A percentile compares a stretch with the other conserved stretches of the same genome.
Conservation (phyloP, 371 early-diverging fungal species). For the Fennellomyces sp. region DNA sequence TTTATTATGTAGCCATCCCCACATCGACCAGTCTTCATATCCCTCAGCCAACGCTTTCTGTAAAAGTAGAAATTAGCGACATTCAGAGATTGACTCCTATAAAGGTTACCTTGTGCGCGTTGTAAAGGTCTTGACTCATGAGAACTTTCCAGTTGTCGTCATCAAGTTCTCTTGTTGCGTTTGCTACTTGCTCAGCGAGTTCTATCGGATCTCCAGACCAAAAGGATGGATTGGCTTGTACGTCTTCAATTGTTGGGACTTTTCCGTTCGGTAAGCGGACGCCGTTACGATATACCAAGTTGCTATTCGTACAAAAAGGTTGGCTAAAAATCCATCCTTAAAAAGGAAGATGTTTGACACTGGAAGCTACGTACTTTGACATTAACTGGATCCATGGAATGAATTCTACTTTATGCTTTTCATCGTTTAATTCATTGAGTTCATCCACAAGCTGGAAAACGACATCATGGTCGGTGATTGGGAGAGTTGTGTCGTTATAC, state of each 20-base stretch:
- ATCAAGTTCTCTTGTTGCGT: conserved; percentile 9
- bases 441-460: conserved; percentile 32
- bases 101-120: conserved; percentile 18
- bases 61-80: background rate
- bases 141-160: conserved; percentile 20
- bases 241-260: conserved; percentile 26
- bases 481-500: conserved; percentile 26
- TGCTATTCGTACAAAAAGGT: conserved; percentile 6
- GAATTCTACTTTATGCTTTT: conserved; percentile 28
- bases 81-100: background rate
- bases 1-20: conserved; percentile 34
- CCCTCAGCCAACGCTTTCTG: conserved; percentile 29
- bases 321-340: background rate
- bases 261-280: conserved; percentile 29
- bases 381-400: conserved; percentile 29
- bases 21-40: conserved; percentile 32
- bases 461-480: conserved; percentile 31
- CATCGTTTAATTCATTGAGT: conserved; percentile 15
- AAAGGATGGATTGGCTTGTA: conserved; percentile 11
- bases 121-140: conserved; percentile 28
- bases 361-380: conserved; percentile 21
- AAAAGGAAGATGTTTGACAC: no score
- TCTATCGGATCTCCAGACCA: background rate
- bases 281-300: conserved; percentile 23
- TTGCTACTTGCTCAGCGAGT: conserved; percentile 4